Base-by-base conservation (phyloP, 768 basidiomycete genomes). In the Tephrocybe sp. region DNA sequence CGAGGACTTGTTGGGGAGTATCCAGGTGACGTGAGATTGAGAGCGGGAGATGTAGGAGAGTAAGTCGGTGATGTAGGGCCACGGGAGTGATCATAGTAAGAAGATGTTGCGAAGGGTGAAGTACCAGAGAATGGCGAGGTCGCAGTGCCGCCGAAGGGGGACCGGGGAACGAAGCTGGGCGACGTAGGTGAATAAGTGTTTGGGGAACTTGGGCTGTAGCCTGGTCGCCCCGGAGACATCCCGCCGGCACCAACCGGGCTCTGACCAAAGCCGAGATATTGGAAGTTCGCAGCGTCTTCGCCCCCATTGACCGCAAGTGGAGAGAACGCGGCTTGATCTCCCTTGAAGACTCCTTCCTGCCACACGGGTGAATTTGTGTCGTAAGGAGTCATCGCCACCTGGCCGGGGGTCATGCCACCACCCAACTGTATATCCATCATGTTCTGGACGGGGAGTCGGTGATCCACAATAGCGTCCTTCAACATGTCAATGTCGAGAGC, bases 391-490 rank as follows among this genome's bases (percentile, higher is more conserved):
- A 93, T 93, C 8, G 88, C 92, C 7, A 91, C 90, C 62, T 90
- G 88, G 20, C 89, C 90, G 2, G 91, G 91, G 0, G 92, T 93
- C 84, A 94, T 94, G 18, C 88, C 91, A 23, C 89, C 90, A 43
- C 94, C 93, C 2, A 81, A 79, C 50, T 86, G 88, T 3, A 86
- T 83, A 6, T 85, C 80, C 43, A 93, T 73, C 79, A 90, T 84
- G 7, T 80, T 84, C 59, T 90, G 89, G 3, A 90, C 87, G 0
- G 93, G 93, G 15, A 97, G 75, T 21, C 94, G 89, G 63, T 96
- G 93, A 67, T 99, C 97, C 44, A 98, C 90, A 48, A 98, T 93
- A 34, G 97, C 95, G 53, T 98, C 96, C 77, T 97, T 97, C 62
- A 99, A 77, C 93, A 98, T 96, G 59, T 95, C 90, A 62, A 98